Evolutionary conservation across 1,139 yeast genomes (phyloP).

Genomic region (Barnettozyma hawaiiensis): DNA sequence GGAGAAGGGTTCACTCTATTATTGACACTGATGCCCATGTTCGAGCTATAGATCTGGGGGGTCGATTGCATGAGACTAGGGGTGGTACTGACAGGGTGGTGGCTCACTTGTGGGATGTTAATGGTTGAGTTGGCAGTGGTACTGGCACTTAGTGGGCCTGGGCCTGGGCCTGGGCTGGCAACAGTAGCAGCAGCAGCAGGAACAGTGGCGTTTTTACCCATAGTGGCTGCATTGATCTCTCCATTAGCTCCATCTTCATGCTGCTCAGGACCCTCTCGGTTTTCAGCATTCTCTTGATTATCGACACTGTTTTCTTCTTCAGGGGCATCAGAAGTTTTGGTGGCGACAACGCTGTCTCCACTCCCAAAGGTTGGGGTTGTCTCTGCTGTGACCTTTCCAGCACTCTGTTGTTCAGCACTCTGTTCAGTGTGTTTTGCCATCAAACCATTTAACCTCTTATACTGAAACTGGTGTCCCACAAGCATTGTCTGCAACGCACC

Average conservation of each 20-base stretch:
- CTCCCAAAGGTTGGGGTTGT: background rate
- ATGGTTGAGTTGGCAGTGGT: slow-evolving; percentile 6
- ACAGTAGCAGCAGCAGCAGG: background rate
- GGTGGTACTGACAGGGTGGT: slow-evolving; percentile 5
- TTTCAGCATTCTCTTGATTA: background rate
- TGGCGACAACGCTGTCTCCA: no score
- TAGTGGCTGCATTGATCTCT: background rate
- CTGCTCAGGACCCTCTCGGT: background rate
- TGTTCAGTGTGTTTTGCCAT: slow-evolving; percentile 10
- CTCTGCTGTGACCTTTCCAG: no score
- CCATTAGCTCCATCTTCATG: background rate
- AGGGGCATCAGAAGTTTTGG: background rate
- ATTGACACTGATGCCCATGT: slow-evolving; percentile 1
- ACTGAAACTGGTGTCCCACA: slow-evolving; percentile 17
- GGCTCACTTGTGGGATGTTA: slow-evolving; percentile 4
- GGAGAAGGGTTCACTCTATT: slow-evolving; percentile 10
- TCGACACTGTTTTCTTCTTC: background rate
- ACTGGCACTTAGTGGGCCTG: slow-evolving; percentile 1
- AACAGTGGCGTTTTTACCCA: background rate
- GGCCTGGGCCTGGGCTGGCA: background rate
- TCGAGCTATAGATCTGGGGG: background rate
- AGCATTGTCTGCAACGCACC: slow-evolving; percentile 15
- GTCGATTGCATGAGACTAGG: background rate
- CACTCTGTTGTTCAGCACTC: no score
- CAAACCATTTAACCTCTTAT: slow-evolving; percentile 13